These are phyloP conservation scores for Mariannaea elegans DNA, from an alignment of 2,329 filamentous ascomycete species.

Conservation along the genomic window DNA sequence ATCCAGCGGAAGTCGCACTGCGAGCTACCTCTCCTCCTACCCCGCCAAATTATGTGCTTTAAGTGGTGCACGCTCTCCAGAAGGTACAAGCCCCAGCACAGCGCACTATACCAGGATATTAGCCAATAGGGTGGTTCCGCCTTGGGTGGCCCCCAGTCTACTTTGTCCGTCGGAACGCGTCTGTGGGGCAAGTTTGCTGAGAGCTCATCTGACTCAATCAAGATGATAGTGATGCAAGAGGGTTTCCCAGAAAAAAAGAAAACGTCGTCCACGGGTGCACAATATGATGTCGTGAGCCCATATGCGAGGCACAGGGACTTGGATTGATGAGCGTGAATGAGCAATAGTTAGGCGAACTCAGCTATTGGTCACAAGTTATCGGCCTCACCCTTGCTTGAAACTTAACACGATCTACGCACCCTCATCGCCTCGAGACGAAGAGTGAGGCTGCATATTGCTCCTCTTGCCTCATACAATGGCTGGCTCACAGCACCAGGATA, in stretches of 20 bases:
- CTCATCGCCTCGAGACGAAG: constrained; percentile 10
- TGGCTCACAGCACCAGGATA: constrained; percentile 1
- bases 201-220: constrained; percentile 13
- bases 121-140: constrained; percentile 36
- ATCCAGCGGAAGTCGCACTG: constrained; percentile 32
- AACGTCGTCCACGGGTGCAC: background rate
- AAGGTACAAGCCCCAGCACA: constrained; percentile 31
- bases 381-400: constrained; percentile 6
- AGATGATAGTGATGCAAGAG: background rate
- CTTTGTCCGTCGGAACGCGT: constrained; percentile 6
- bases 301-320: background rate
- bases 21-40: constrained; percentile 33
- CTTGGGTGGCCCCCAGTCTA: constrained; percentile 5
- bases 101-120: constrained; percentile 17
- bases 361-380: constrained; percentile 8
- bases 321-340: constrained; percentile 18
- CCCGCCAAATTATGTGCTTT: constrained; percentile 34
- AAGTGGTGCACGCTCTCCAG: constrained; percentile 38
- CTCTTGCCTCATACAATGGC: constrained; percentile 18
- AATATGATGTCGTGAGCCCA: constrained; percentile 5
- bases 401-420: constrained; percentile 14
- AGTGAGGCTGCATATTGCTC: constrained; percentile 16
- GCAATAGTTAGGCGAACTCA: constrained; percentile 10
- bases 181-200: background rate
- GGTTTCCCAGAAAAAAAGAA: constrained; percentile 6